These are phyloP conservation scores for Edaphochlamys debaryana DNA, from an alignment of 139 green algal genomes.

Conservation along the genomic window DNA sequence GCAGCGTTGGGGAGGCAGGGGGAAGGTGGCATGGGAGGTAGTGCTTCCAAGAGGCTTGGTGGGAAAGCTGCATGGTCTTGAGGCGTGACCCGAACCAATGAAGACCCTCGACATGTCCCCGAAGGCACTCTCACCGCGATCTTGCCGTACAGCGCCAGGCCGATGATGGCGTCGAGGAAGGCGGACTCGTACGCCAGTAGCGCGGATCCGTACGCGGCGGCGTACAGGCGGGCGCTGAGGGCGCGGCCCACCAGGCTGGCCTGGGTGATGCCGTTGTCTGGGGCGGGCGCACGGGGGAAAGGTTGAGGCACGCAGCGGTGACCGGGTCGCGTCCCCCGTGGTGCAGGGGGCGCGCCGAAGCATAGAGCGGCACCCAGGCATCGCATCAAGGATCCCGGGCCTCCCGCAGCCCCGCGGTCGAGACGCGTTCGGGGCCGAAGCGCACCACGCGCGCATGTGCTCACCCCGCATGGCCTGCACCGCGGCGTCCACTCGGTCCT, in stretches of 20 bases:
- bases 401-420: too few relatives aligned
- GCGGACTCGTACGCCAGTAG: background rate
- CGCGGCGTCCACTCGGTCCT: background rate
- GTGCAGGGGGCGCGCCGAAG: background rate
- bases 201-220: slow-evolving; percentile 6
- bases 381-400: too few relatives aligned
- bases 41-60: too few relatives aligned
- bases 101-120: too few relatives aligned
- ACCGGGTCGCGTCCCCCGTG: background rate
- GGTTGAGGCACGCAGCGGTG: background rate
- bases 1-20: too few relatives aligned
- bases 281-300: background rate
- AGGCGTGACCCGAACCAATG: too few relatives aligned
- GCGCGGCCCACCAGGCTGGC: background rate
- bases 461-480: too few relatives aligned
- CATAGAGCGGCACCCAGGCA: background rate
- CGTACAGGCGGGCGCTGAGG: slow-evolving; percentile 24
- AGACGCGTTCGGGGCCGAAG: too few relatives aligned
- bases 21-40: background rate
- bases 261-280: background rate
- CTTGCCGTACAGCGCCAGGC: slow-evolving; percentile 37
- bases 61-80: too few relatives aligned
- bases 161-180: slow-evolving; percentile 15
- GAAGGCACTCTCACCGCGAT: slow-evolving; percentile 25
- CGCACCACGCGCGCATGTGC: too few relatives aligned